A percentile compares a stretch with the other conserved stretches of the same genome.
Evolutionary conservation across 169 alveolate genomes (phyloP).

Genomic region (Cryptosporidium meleagridis): DNA sequence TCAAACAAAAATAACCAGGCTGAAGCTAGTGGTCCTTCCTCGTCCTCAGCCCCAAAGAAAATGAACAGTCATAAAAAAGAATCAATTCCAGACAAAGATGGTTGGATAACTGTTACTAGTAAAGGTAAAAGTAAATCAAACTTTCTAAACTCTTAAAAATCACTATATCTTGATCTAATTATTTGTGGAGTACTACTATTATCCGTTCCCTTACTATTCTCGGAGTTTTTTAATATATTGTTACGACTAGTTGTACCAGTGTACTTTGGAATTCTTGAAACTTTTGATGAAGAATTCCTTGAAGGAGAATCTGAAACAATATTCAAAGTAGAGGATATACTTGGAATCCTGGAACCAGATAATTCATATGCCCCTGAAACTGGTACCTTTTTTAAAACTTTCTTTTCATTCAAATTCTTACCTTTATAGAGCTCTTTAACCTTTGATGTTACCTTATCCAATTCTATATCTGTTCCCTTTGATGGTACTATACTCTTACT

Average conservation of each 20-base stretch:
- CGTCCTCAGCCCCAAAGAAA: background rate
- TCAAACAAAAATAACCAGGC: background rate
- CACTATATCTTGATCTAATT: conserved; percentile 14
- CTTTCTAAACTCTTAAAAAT: conserved; percentile 10
- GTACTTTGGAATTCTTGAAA: conserved; percentile 57
- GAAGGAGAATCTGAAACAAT: conserved; percentile 54
- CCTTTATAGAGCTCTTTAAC: conserved; percentile 38
- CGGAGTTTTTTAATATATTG: background rate
- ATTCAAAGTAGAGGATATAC: conserved; percentile 22
- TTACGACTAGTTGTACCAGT: background rate
- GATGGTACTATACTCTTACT: conserved; percentile 61
- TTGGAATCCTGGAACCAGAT: conserved; percentile 43
- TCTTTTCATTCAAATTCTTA: background rate
- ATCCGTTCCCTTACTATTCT: background rate
- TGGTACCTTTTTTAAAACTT: background rate
- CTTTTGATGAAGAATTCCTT: conserved; percentile 54
- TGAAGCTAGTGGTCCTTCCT: background rate
- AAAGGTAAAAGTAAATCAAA: conserved; percentile 5
- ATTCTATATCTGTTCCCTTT: conserved; percentile 30
- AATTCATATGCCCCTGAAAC: background rate
- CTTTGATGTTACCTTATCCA: conserved; percentile 37
- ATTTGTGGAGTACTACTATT: background rate
- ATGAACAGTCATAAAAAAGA: background rate
- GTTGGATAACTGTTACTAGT: conserved; percentile 63
- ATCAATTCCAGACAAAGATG: conserved; percentile 40